Evolutionary conservation across 164 flowering plant genomes (phyloP).

Genomic region (Cinnamomum chago): DNA sequence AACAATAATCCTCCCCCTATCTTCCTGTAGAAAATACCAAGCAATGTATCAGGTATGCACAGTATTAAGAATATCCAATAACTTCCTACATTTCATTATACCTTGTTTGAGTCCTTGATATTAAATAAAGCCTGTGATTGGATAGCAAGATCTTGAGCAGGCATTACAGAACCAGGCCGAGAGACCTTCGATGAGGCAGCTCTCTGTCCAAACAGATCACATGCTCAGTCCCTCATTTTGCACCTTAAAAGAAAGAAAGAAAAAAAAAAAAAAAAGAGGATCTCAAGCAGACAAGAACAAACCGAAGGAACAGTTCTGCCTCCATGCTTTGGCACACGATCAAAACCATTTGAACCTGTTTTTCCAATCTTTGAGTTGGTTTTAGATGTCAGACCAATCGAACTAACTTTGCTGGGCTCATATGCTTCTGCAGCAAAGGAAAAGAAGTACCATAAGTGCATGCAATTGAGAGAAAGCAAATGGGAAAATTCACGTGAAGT

Average conservation of each 20-base stretch:
- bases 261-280: not conserved
- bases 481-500: not conserved
- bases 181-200: constrained; percentile 48
- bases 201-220: constrained; percentile 43
- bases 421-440: constrained; percentile 39
- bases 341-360: constrained; percentile 47
- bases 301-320: constrained; percentile 54
- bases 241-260: not conserved
- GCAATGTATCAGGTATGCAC: not conserved
- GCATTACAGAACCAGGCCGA: constrained; percentile 52
- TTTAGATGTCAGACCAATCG: constrained; percentile 46
- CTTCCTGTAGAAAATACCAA: constrained; percentile 55
- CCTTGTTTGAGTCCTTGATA: constrained; percentile 94
- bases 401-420: constrained; percentile 44
- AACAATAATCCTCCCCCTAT: constrained; percentile 81
- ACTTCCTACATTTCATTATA: constrained; percentile 12
- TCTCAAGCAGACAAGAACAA: constrained; percentile 21
- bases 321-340: constrained; percentile 55
- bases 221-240: constrained; percentile 4
- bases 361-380: constrained; percentile 47
- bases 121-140: constrained; percentile 84
- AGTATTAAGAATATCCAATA: not conserved
- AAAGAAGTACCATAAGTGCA: not conserved
- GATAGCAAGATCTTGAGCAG: constrained; percentile 72
- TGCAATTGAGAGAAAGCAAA: not conserved